Conservation (phyloP, 495 filamentous ascomycete species). For the Lentithecium fluviatile region DNA sequence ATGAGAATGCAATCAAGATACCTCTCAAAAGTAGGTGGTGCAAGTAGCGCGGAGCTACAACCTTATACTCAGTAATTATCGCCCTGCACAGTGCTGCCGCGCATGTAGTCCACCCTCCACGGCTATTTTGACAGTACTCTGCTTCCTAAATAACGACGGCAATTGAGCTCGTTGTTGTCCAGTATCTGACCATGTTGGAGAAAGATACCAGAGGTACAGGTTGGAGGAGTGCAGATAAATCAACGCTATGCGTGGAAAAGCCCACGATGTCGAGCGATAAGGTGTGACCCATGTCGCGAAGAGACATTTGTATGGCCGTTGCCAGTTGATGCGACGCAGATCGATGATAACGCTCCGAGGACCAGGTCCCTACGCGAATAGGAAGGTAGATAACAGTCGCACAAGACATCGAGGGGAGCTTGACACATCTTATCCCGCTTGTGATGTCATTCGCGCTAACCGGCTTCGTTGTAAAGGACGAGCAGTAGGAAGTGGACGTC, state of each 20-base stretch:
- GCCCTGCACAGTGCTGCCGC: too few species aligned
- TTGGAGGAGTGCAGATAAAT: too few species aligned
- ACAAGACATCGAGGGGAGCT: not conserved
- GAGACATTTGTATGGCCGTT: not conserved
- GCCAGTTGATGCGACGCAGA: not conserved
- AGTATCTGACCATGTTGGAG: not conserved
- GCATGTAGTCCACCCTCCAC: too few species aligned
- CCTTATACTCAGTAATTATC: not conserved
- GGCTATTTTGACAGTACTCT: too few species aligned
- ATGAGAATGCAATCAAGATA: not conserved
- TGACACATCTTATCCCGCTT: not conserved
- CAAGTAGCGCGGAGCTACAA: not conserved
- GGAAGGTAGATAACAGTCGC: conserved; percentile 23
- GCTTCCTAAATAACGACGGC: too few species aligned
- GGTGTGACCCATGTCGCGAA: not conserved
- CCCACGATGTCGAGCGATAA: conserved; percentile 1
- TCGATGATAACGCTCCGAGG: conserved; percentile 9
- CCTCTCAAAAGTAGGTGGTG: not conserved
- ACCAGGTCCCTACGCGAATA: not conserved
- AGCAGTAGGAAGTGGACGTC: too few species aligned
- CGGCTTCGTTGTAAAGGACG: too few species aligned
- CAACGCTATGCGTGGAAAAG: not conserved
- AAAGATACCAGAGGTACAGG: too few species aligned
- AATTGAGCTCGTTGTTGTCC: too few species aligned
- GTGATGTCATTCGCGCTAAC: not conserved